phyloP scores from a whole-genome alignment of 2,329 filamentous ascomycete species.

The Huntiella decipiens region DNA sequence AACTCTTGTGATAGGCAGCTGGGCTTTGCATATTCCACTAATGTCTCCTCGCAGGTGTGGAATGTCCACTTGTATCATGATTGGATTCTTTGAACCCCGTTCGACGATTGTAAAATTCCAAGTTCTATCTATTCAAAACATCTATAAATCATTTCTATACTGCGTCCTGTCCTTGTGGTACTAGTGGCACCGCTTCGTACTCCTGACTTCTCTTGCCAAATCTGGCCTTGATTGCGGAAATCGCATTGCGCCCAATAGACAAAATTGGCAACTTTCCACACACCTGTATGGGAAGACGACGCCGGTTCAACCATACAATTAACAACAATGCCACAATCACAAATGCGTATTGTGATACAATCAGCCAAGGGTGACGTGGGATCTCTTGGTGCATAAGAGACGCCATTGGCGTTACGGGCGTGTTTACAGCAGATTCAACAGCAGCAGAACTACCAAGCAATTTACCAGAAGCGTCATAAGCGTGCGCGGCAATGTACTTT shows the following conservation, averaged over 20 bases:
- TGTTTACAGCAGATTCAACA: background rate
- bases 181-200: conserved; percentile 6
- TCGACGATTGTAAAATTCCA: too few relatives aligned
- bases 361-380: conserved; percentile 3
- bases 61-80: too few relatives aligned
- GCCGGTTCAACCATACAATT: background rate
- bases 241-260: background rate
- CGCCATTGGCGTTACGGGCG: conserved; percentile 1
- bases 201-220: background rate
- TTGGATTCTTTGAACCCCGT: too few relatives aligned
- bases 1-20: too few relatives aligned
- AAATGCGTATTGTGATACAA: background rate
- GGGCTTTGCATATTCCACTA: too few relatives aligned
- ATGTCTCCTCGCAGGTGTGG: too few relatives aligned
- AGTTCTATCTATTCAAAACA: too few relatives aligned
- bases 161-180: conserved; percentile 1
- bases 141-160: background rate
- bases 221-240: background rate
- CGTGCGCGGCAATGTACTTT: background rate
- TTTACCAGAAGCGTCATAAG: background rate
- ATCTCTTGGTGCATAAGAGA: conserved; percentile 6
- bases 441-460: background rate
- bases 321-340: background rate
- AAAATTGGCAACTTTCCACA: background rate
- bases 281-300: background rate